Evolutionary conservation across 257 asterid genomes (phyloP), one percentile per base, ranked within the genome.

Genomic region (Paulownia fortunei): DNA sequence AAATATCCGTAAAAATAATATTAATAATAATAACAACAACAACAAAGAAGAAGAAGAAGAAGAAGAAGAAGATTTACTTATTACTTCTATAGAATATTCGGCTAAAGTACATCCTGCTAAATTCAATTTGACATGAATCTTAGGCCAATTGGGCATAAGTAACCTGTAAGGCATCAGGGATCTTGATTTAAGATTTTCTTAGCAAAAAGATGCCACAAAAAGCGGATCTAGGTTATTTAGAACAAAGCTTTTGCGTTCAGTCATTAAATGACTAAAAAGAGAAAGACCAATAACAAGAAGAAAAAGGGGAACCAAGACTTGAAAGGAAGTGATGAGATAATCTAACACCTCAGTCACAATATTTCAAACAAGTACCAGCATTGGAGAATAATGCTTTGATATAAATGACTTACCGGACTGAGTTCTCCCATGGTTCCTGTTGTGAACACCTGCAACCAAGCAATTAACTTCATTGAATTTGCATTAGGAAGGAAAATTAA

Each of bases 391-490:
- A 78, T 30, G 32, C 1, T 63, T 19, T 62, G 4, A 41, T 11
- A 73, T 30, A 27, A 18, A 56, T 49, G 69, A 83, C 94, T 68
- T 84, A 91, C 97, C 37, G 98, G 98, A 74, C 89, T 90, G 69
- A 92, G 91, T 74, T 94, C 98, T 79, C 97, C 98, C 96, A 94
- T 88, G 76, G 97, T 92, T 77, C 98, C 97, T 76, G 92, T 87
- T 23, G 98, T 92, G 89, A 93, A 92, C 13, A 87, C 90, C 90
- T 87, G 86, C 64, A 82, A 39, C 21, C 64, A 73, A 55, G 56
- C 52, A 21, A 24, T 15, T 59, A 9, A 32, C 42, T 46, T 68
- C 1, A 62, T 41, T 55, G 56, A 44, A 73, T 37, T 36, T 64
- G 61, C 60, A 59, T 36, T 19, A 47, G 8, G 42, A 39, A 52